phyloP scores from a whole-genome alignment of 805 yeast species.

The Zygotorulaspora sp. region DNA sequence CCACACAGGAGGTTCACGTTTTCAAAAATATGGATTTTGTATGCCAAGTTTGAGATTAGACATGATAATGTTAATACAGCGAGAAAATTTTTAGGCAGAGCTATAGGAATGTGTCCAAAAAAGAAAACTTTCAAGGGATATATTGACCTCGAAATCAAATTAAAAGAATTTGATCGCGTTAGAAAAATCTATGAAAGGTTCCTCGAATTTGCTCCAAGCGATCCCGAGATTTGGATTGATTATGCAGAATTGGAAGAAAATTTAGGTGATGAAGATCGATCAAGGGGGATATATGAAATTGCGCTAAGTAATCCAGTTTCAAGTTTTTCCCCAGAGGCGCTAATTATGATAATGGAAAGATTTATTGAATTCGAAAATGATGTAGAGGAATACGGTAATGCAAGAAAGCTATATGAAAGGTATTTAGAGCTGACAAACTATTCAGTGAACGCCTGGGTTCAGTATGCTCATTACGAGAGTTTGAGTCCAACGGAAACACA shows the following conservation, averaged over 20 bases:
- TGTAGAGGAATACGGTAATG: slow-evolving; percentile 51
- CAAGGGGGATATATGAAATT: slow-evolving; percentile 56
- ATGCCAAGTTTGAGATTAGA: slow-evolving; percentile 70
- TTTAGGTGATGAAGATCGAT: slow-evolving; percentile 65
- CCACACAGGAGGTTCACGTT: slow-evolving; percentile 64
- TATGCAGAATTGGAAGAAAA: slow-evolving; percentile 66
- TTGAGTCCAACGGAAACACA: slow-evolving; percentile 51
- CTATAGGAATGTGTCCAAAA: slow-evolving; percentile 66
- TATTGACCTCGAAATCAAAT: slow-evolving; percentile 57
- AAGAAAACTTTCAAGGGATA: slow-evolving; percentile 56
- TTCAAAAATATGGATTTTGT: slow-evolving; percentile 68
- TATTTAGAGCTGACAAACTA: slow-evolving; percentile 34
- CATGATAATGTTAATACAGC: slow-evolving; percentile 48
- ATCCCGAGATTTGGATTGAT: slow-evolving; percentile 46
- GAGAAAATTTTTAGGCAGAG: slow-evolving; percentile 64
- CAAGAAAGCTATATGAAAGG: slow-evolving; percentile 47
- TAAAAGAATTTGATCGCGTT: slow-evolving; percentile 79
- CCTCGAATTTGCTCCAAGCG: slow-evolving; percentile 31
- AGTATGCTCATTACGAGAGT: slow-evolving; percentile 67
- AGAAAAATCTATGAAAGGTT: slow-evolving; percentile 66
- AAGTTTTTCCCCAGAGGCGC: slow-evolving; percentile 13
- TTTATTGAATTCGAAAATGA: slow-evolving; percentile 60
- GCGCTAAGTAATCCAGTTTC: slow-evolving; percentile 37
- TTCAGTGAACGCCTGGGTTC: slow-evolving; percentile 50
- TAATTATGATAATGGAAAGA: slow-evolving; percentile 31